Conservation (phyloP, 1,284 basidiomycete species). For the Abortiporus biennis region DNA sequence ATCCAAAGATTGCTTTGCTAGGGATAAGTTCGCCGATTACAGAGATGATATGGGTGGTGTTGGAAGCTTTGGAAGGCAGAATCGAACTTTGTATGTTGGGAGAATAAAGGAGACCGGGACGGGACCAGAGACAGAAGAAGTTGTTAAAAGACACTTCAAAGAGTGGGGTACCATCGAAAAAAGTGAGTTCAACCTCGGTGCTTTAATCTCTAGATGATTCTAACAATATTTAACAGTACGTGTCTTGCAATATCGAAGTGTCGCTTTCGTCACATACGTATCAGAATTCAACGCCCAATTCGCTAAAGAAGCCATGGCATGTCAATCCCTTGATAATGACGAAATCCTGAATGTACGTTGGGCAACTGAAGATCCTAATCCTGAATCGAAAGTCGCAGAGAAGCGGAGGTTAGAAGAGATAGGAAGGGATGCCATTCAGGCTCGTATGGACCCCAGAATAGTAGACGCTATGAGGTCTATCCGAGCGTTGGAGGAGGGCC, state of each 20-base stretch:
- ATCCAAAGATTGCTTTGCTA: constrained; percentile 94
- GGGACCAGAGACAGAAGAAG: constrained; percentile 85
- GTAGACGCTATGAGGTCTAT: constrained; percentile 83
- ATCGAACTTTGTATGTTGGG: constrained; percentile 93
- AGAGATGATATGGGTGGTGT: constrained; percentile 99
- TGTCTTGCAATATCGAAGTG: constrained; percentile 89
- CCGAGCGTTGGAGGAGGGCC: constrained; percentile 81
- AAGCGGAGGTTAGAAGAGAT: constrained; percentile 75
- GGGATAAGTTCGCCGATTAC: constrained; percentile 97
- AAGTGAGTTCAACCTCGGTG: constrained; percentile 47
- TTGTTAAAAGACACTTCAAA: constrained; percentile 87
- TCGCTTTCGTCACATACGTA: constrained; percentile 96
- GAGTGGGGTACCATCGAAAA: constrained; percentile 97
- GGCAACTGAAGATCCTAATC: constrained; percentile 97
- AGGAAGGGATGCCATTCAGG: constrained; percentile 80
- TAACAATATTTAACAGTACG: constrained; percentile 49
- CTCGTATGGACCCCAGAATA: constrained; percentile 78
- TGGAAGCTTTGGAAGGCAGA: constrained; percentile 90
- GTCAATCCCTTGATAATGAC: constrained; percentile 95
- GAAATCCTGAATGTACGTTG: constrained; percentile 97
- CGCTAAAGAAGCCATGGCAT: constrained; percentile 98
- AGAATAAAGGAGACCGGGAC: constrained; percentile 89
- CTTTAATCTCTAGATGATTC: constrained; percentile 3
- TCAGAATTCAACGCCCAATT: constrained; percentile 88
- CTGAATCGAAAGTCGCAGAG: constrained; percentile 79